Evolutionary conservation across 1,139 yeast genomes (phyloP).

Genomic region (Ogataea hybrid): DNA sequence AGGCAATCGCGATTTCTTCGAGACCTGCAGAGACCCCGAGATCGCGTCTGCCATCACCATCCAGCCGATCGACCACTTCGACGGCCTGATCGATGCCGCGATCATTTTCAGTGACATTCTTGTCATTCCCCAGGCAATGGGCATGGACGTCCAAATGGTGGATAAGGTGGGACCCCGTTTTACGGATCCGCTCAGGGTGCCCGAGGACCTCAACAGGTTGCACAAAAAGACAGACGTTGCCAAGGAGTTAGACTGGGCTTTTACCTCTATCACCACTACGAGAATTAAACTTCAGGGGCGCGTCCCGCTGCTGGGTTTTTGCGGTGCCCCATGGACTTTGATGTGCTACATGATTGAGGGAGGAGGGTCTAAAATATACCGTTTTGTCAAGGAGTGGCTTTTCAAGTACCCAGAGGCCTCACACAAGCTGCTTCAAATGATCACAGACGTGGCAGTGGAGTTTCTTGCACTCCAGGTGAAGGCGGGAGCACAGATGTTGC

Average conservation of each 20-base stretch:
- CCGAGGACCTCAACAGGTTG: slow-evolving; percentile 59
- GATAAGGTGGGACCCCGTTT: slow-evolving; percentile 96
- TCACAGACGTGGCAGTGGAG: slow-evolving; percentile 87
- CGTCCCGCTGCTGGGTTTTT: slow-evolving; percentile 92
- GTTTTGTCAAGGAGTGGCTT: slow-evolving; percentile 91
- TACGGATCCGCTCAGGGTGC: slow-evolving; percentile 78
- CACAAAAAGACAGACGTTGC: slow-evolving; percentile 64
- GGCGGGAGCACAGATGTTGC: slow-evolving; percentile 98
- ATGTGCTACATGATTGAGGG: slow-evolving; percentile 98
- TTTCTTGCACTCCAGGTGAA: slow-evolving; percentile 91
- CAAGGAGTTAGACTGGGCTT: slow-evolving; percentile 89
- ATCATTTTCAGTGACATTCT: slow-evolving; percentile 93
- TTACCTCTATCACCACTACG: slow-evolving; percentile 85
- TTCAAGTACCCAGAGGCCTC: slow-evolving; percentile 74
- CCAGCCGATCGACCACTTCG: slow-evolving; percentile 89
- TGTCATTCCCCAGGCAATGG: slow-evolving; percentile 98
- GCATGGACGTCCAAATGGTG: slow-evolving; percentile 89
- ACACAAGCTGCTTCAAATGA: slow-evolving; percentile 68
- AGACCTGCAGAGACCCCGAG: slow-evolving; percentile 90
- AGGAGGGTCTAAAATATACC: slow-evolving; percentile 88
- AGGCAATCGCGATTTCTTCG: slow-evolving; percentile 85
- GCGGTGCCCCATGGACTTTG: slow-evolving; percentile 98
- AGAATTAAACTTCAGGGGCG: slow-evolving; percentile 81
- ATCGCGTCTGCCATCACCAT: slow-evolving; percentile 91
- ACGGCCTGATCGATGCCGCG: slow-evolving; percentile 92